phyloP scores from a whole-genome alignment of 2,329 filamentous ascomycete species.

The Curvularia eragrostidis region DNA sequence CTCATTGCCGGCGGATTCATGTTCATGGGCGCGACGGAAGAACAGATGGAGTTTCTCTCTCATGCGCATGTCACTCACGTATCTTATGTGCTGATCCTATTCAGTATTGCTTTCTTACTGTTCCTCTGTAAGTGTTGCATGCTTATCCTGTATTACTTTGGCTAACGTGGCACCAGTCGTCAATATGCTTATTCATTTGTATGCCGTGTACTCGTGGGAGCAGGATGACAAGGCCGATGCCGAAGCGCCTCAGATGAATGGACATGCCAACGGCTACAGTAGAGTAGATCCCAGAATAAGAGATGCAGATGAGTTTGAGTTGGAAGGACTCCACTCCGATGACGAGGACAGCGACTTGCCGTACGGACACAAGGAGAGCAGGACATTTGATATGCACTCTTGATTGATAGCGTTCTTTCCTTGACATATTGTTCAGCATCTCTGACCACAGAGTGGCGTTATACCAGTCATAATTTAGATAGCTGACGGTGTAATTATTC shows the following conservation, averaged over 20 bases:
- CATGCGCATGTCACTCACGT: conserved; percentile 82
- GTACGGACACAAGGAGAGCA: conserved; percentile 36
- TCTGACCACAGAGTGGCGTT: not conserved
- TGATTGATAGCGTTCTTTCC: conserved; percentile 7
- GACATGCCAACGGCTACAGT: conserved; percentile 48
- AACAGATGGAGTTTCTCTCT: conserved; percentile 84
- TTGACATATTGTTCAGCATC: not conserved
- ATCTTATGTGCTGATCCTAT: conserved; percentile 89
- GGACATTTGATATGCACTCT: conserved; percentile 22
- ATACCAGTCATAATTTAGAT: not conserved
- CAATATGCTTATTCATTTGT: conserved; percentile 84
- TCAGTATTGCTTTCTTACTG: conserved; percentile 85
- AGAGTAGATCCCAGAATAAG: conserved; percentile 66
- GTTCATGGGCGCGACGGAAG: conserved; percentile 97
- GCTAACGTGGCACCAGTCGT: conserved; percentile 60
- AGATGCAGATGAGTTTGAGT: conserved; percentile 91
- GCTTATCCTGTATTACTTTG: not conserved
- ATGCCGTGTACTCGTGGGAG: conserved; percentile 69
- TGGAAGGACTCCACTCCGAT: conserved; percentile 88
- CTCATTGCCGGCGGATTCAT: conserved; percentile 92
- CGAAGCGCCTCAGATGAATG: conserved; percentile 44
- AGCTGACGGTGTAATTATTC: not conserved
- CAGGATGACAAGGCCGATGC: conserved; percentile 45
- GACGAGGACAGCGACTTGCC: conserved; percentile 67
- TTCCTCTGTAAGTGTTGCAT: conserved; percentile 72